Base-by-base conservation (phyloP, 768 basidiomycete species). In the Leccinum variicolor region DNA sequence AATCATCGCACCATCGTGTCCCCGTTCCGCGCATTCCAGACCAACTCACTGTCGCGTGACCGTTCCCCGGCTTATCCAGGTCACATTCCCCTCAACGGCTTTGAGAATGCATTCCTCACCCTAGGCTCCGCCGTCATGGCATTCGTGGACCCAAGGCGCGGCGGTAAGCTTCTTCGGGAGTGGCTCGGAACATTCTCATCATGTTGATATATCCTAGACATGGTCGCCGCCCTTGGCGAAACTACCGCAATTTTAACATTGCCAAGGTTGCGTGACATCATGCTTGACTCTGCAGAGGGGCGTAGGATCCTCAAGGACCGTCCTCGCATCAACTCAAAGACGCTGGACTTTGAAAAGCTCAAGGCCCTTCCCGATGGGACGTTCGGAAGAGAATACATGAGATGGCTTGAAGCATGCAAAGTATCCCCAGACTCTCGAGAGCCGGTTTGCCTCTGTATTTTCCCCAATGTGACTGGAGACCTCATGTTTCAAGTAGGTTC, bases 391-490 rank as follows among this genome's bases (percentile, higher is more conserved):
- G 85, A 90, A 47, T 99, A 98, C 69, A 79, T 86, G 45, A 88
- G 86, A 52, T 99, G 96, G 97, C 80, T 98, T 3, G 85, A 91
- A 62, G 77, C 87, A 34, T 92, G 90, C 72, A 84, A 87, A 3
- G 89, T 98, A 15, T 94, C 90, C 2, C 97, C 97, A 7, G 97
- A 99, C 73, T 94, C 95, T 28, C 77, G 97, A 59, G 90, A 90
- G 65, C 90, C 92, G 3, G 96, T 98, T 57, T 60, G 85, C 64
- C 9, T 43, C 29, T 36, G 23, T 54, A n/a, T 31, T 13, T 11
- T 28, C 10, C 15, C 52, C 45, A 15, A 55, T 17, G 4, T 34
- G 34, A 17, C 17, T 4, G 23, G 26, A n/a, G 23, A 29, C 31
- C 46, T 59, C 54, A 59, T 26, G 36, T 10, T 21, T 9, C 31